Evolutionary conservation across 2,329 filamentous ascomycete species (phyloP), one percentile per base, ranked within the genome.

Genomic region (Clarireedia sp.): DNA sequence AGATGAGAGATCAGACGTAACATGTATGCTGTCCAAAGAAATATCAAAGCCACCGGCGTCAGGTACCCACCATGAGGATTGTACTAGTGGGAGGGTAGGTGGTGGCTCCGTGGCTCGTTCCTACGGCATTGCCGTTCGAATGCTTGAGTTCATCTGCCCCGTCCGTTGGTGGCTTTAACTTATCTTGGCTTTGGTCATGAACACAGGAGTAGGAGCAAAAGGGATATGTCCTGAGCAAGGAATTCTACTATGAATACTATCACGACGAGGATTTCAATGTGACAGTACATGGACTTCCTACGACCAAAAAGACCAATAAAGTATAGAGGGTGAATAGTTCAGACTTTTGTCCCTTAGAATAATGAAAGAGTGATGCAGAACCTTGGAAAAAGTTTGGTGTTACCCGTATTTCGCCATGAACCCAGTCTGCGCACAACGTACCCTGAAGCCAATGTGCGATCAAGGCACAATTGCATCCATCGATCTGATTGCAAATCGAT

Each of bases 31-130:
- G 29, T 49, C 12, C 38, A 17, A 26, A 23, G 23, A 54, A 45
- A 58, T 43, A 54, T 54, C 41, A 36, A 59, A 64, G 62, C 62
- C 60, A 63, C 60, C 48, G 58, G 58, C 59, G 61, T 60, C 59
- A 57, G 59, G 47, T 54, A 62, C 56, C 60, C 61, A 62, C 38
- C 21, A 21, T 16, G 4, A 24, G 40, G 21, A 55, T 59, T 17
- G 58, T 60, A 45, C 57, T 52, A 33, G 57, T 47, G 59, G 51
- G 57, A 55, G 58, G 56, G 54, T 51, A 59, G 57, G 51, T 38
- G 19, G 29, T 48, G 26, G 21, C n/a, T 46, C 24, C 24, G 21
- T 48, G 50, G 48, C 19, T 38, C 7, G 29, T 33, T 33, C 29
- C 29, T 33, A 46, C 44, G 54, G 54, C 47, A 53, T 26, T 52